Conservation (phyloP, 805 yeast species). For the Dipodascopsis tothii region DNA sequence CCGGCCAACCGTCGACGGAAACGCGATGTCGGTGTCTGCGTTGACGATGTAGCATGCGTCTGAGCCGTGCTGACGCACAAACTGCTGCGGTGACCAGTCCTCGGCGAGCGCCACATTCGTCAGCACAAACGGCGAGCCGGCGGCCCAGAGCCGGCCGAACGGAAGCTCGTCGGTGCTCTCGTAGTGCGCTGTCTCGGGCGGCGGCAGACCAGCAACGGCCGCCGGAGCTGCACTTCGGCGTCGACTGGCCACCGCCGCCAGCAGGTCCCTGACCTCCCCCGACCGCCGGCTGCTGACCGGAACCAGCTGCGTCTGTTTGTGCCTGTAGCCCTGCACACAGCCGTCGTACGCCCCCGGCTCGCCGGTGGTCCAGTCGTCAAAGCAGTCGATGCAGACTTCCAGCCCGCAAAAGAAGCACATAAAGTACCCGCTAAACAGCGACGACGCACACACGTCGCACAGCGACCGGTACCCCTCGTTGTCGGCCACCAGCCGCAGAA, state of each 20-base stretch:
- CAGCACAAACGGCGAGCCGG: constrained; percentile 14
- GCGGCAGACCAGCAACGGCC: background rate
- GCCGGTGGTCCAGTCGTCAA: constrained; percentile 9
- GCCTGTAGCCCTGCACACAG: constrained; percentile 20
- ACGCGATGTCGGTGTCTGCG: constrained; percentile 1
- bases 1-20: constrained; percentile 5
- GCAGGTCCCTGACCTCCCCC: constrained; percentile 7
- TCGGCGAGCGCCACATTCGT: background rate
- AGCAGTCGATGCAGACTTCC: constrained; percentile 20
- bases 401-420: constrained; percentile 22
- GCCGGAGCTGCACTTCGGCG: too few relatives aligned
- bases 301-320: constrained; percentile 6
- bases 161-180: background rate
- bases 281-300: constrained; percentile 14
- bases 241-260: background rate
- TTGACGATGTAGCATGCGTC: constrained; percentile 9
- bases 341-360: constrained; percentile 12
- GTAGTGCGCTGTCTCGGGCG: background rate
- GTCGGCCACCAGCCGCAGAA: background rate
- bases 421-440: constrained; percentile 14
- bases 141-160: constrained; percentile 11
- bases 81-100: constrained; percentile 10
- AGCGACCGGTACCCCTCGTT: constrained; percentile 16
- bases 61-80: constrained; percentile 5
- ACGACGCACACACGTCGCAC: constrained; percentile 21